A percentile compares a stretch with the other conserved stretches of the same genome.
These are phyloP conservation scores for Gossypium trilobum DNA, from an alignment of 441 rosid species.

Conservation along the genomic window DNA sequence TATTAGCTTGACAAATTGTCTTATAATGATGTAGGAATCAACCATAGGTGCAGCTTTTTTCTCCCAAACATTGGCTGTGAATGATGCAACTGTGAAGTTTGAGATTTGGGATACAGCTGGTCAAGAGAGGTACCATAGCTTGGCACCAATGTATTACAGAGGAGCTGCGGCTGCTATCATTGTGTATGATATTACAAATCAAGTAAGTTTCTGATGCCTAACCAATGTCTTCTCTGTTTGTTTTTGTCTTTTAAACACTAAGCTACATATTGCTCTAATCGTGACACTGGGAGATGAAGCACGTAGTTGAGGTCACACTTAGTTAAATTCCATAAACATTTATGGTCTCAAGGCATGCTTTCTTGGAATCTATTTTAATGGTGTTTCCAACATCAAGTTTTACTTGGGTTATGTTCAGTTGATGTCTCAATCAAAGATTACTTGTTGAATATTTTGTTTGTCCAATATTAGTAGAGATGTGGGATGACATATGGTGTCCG, in stretches of 20 bases:
- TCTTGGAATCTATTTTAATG: background rate
- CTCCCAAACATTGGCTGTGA: constrained; percentile 82
- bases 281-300: background rate
- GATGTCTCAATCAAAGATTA: background rate
- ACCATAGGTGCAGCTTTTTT: constrained; percentile 97
- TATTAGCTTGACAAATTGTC: constrained; percentile 12
- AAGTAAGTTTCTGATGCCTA: constrained; percentile 30
- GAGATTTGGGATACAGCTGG: constrained; percentile 99
- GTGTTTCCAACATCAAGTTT: background rate
- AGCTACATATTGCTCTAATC: background rate
- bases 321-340: background rate
- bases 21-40: constrained; percentile 55
- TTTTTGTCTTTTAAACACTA: background rate
- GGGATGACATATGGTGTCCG: background rate
- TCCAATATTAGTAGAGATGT: background rate
- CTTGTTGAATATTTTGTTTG: background rate
- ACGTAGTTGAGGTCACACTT: background rate
- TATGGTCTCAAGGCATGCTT: background rate
- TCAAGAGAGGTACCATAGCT: constrained; percentile 92
- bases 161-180: constrained; percentile 93
- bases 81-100: constrained; percentile 88
- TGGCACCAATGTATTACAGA: constrained; percentile 97
- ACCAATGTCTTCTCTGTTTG: background rate
- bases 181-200: constrained; percentile 84
- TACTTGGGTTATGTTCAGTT: background rate